A percentile compares a stretch with the other conserved stretches of the same genome.
phyloP scores from a whole-genome alignment of 441 rosid genomes.

The Gossypium gossypioides region DNA sequence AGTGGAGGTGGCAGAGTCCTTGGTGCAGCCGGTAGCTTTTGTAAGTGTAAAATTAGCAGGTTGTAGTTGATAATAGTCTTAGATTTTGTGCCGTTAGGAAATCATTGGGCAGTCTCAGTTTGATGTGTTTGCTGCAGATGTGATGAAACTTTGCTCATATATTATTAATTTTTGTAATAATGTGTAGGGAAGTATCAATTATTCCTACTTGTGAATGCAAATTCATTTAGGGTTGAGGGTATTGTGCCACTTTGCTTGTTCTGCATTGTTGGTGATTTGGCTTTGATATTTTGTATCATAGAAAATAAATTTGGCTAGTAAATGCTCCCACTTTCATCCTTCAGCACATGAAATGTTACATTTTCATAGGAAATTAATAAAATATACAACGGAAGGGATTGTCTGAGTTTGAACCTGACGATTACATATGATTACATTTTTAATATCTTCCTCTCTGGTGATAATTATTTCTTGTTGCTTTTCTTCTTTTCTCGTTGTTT shows the following conservation, averaged over 20 bases:
- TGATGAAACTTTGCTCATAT: background rate
- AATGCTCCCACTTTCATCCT: background rate
- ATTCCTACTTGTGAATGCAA: conserved; percentile 13
- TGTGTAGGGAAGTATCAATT: conserved; percentile 8
- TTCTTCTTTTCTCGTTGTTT: conserved; percentile 8
- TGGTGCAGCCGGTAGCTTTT: background rate
- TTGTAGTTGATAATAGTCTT: background rate
- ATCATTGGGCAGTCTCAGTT: conserved; percentile 5
- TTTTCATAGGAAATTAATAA: background rate
- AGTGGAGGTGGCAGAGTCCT: background rate
- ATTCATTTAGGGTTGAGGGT: background rate
- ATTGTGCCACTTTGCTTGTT: background rate
- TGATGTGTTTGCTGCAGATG: background rate
- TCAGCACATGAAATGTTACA: background rate
- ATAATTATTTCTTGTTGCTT: background rate
- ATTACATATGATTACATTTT: background rate
- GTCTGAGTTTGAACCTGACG: background rate
- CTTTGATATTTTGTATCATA: background rate
- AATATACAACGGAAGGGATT: background rate
- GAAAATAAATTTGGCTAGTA: background rate
- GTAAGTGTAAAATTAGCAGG: conserved; percentile 16
- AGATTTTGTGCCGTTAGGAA: background rate
- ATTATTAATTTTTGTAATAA: conserved; percentile 20
- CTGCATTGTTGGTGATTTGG: background rate
- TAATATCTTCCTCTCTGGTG: background rate